Evolutionary conservation across 331 rosid species (phyloP), one percentile per base, ranked within the genome.

Genomic region (Pyrus hybrid): DNA sequence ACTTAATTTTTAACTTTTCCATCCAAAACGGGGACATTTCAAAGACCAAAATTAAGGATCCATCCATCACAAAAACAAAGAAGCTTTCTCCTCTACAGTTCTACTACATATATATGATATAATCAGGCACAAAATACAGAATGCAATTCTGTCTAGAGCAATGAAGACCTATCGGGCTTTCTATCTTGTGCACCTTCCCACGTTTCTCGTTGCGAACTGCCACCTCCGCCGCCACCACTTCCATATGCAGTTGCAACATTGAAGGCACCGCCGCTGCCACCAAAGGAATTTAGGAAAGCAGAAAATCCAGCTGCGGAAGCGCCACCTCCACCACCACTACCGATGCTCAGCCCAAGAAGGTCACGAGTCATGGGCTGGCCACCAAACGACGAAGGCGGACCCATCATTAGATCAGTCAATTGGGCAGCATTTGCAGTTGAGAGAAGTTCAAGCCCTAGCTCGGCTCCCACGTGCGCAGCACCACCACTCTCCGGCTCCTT

Each of bases 341-440:
- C 85, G 2, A 87, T 87, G 84, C 92, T 75, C 2, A 91, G 91
- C 17, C 98, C 97, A 49, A 93, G 96, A 68, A 93, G 97, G 74
- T 93, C 98, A 16, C 97, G 92, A 12, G 98, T 93, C 93, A 88
- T 88, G n/a, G 91, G 92, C 78, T 83, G 79, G 41, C 54, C 72
- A 4, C 81, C 96, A 13, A 87, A 91, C 14, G 79, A 18, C 21
- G 68, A 45, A 5, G 83, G 65, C 0, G 86, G 81, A 17, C 81
- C 85, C 53, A 75, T 76, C 79, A 77, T 78, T 8, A 76, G 70
- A 64, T 80, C 80, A 45, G 80, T 79, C 53, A 86, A 66, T 51
- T 22, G 28, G 6, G 77, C 61, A 5, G 70, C 49, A 83, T 65
- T 80, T 30, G 83, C 86, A 56, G 43, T 81, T 13, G 83, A 74